Base-by-base conservation (phyloP, 805 yeast species). In the Lachancea quebecensis region DNA sequence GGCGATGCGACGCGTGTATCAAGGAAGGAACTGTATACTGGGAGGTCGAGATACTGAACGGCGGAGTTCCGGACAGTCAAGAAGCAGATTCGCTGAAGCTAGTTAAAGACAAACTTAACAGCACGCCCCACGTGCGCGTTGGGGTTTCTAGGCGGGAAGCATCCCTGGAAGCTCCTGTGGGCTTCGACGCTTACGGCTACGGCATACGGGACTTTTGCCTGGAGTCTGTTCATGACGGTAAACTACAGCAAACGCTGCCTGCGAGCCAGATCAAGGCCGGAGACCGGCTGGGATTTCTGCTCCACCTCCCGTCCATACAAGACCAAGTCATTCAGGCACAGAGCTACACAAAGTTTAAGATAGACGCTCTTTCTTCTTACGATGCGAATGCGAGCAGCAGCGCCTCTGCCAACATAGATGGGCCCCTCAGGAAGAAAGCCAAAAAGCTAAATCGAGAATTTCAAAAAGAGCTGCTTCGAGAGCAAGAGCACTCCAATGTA, bases 131-230 rank as follows among this genome's bases (percentile, higher is more conserved):
- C 61, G 88, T 93, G 1, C 67, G 99, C 27, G 59, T 90, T 27
- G 99, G 99, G 0, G 59, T 91, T 32, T 83, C 83, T 0, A 69
- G 98, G 42, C 74, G 88, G 50, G 98, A 91, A 58, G 93, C 96
- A 2, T 78, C 88, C 41, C 65, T 90, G 37, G 97, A 91, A 54
- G 95, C 95, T 0, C 98, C 99, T 0, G 93, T 90, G 5, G 99
- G 99, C 2, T 87, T 78, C 56, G 98, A 93, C 64, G 91, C 89
- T 0, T 93, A 89, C 66, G 91, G 96, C 0, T 91, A 93, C 63
- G 97, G 96, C 2, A 58, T 93, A 2, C 72, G 97, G 48, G 97
- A 91, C 65, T 73, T 75, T 32, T 72, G 74, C 6, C 90, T 95
- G 2, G 85, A 85, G 52, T 77, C 77, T 27, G 72, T 93, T 18